These are phyloP conservation scores for Diaporthe vaccinii DNA, from an alignment of 2,329 filamentous ascomycete species.

Conservation along the genomic window DNA sequence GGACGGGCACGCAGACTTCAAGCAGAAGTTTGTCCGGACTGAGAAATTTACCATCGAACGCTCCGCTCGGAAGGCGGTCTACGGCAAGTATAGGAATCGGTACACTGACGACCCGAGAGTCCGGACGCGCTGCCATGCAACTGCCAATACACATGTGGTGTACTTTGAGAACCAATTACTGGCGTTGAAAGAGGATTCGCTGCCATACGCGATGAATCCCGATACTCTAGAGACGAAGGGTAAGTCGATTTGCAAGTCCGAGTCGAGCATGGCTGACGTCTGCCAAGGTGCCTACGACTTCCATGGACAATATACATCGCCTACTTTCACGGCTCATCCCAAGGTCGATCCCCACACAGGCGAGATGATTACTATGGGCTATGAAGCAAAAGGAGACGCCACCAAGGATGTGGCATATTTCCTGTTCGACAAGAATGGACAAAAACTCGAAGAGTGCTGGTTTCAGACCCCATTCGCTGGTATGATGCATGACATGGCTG, in stretches of 20 bases:
- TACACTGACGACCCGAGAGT: slow-evolving; percentile 35
- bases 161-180: slow-evolving; percentile 68
- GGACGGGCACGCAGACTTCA: slow-evolving; percentile 36
- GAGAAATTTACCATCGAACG: slow-evolving; percentile 33
- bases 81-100: slow-evolving; percentile 33
- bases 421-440: slow-evolving; percentile 30
- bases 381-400: slow-evolving; percentile 60
- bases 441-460: slow-evolving; percentile 36
- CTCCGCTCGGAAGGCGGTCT: slow-evolving; percentile 18
- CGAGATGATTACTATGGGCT: slow-evolving; percentile 67
- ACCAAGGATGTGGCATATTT: slow-evolving; percentile 54
- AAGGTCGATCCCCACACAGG: slow-evolving; percentile 65
- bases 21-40: slow-evolving; percentile 36
- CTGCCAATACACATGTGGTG: slow-evolving; percentile 70
- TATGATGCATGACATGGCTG: slow-evolving; percentile 38
- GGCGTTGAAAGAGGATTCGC: slow-evolving; percentile 67
- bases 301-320: slow-evolving; percentile 60
- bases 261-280: not conserved
- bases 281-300: slow-evolving; percentile 57
- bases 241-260: slow-evolving; percentile 35
- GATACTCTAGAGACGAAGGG: slow-evolving; percentile 62
- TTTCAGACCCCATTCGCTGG: slow-evolving; percentile 30
- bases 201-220: slow-evolving; percentile 65
- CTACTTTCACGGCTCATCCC: slow-evolving; percentile 65
- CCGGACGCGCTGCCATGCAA: slow-evolving; percentile 65